Percentiles rank a stretch among this genome's conserved stretches.
These are phyloP conservation scores for Ogataea populi-albae DNA, from an alignment of 805 yeast genomes.

Conservation along the genomic window DNA sequence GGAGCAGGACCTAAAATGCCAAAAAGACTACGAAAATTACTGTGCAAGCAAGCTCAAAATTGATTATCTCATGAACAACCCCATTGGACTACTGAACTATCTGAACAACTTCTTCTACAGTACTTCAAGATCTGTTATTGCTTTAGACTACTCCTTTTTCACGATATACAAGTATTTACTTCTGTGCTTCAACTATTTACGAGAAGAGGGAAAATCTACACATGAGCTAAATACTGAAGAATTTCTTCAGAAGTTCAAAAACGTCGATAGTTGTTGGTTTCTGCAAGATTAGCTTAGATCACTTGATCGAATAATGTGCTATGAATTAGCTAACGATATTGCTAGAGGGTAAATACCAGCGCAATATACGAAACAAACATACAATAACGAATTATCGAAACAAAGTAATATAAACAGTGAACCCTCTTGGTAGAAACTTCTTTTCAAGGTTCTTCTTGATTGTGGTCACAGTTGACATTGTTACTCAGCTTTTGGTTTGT, in stretches of 20 bases:
- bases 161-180: constrained; percentile 28
- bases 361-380: too few relatives aligned
- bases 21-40: constrained; percentile 1
- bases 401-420: too few relatives aligned
- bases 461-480: too few relatives aligned
- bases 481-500: constrained; percentile 2
- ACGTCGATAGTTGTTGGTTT: constrained; percentile 25
- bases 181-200: constrained; percentile 14
- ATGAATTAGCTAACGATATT: not conserved
- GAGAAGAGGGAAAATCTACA: constrained; percentile 10
- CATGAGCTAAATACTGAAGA: constrained; percentile 15
- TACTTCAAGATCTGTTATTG: constrained; percentile 26
- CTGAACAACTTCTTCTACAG: constrained; percentile 30
- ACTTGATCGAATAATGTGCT: constrained; percentile 1
- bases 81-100: constrained; percentile 19
- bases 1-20: constrained; percentile 2
- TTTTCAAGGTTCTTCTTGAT: too few relatives aligned
- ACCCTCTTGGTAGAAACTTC: too few relatives aligned
- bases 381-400: too few relatives aligned
- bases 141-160: constrained; percentile 28
- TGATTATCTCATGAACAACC: constrained; percentile 14
- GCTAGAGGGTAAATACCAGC: too few relatives aligned
- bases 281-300: constrained; percentile 1
- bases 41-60: constrained; percentile 7
- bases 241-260: constrained; percentile 14